Base-by-base conservation (phyloP, 345 rosid species). In the Balakata baccata region DNA sequence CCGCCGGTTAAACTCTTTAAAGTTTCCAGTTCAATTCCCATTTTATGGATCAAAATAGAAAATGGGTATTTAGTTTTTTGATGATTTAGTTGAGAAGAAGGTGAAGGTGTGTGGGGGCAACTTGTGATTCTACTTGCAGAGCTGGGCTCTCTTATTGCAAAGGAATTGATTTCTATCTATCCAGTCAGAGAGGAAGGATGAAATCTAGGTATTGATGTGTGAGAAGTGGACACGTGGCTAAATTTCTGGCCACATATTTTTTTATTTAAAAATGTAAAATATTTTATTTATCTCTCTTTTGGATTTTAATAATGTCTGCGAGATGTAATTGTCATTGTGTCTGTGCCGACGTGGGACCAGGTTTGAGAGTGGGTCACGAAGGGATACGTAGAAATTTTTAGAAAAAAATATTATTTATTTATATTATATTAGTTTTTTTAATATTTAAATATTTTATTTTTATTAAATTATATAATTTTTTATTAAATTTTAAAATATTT, bases 281-380 rank as follows among this genome's bases (percentile, higher is more conserved):
- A 5, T 59, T 16, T 29, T 39, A 39, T 45, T 41, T 17, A n/a
- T 43, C 4, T 43, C 9, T 43, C 43, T 80, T 74, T 29, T 2
- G 43, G 43, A 46, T 65, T 82, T 71, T 79, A 74, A 68, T 75
- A 57, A 54, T 76, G 73, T 64, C 75, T 3, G 50, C 41, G 63
- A 57, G 64, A 23, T 7, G 81, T 45, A 46, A 52, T 25, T 34
- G 88, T 84, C 84, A 74, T 12, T 1, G 45, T 77, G 89, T 81
- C 86, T 78, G 79, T 84, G 86, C 85, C 85, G 85, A 84, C 86
- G 75, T 74, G 79, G 87, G 81, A 57, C 85, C 84, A 64, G 3
- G 2, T 3, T 8, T 34, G 4, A 43, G 9, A 4, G 16, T 1
- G 5, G 66, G 14, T 66, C 3, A 41, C 41, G 51, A 62, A 9